These are phyloP conservation scores for Geotrichum klebahnii DNA, from an alignment of 1,139 yeast species.

Conservation along the genomic window DNA sequence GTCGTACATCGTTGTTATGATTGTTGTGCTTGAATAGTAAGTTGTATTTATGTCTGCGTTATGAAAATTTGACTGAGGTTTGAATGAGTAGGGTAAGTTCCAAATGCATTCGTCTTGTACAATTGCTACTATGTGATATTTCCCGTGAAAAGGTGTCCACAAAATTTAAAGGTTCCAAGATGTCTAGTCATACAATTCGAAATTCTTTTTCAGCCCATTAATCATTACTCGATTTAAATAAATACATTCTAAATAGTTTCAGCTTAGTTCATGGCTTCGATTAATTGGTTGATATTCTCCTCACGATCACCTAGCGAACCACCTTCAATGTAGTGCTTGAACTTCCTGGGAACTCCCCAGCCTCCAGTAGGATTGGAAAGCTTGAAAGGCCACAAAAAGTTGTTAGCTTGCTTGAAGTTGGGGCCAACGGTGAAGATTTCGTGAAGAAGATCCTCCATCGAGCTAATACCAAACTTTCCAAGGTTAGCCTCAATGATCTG, in stretches of 20 bases:
- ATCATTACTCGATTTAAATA: constrained; percentile 10
- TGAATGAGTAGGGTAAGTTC: neutral
- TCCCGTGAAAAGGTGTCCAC: neutral
- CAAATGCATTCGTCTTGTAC: neutral
- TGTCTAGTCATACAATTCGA: neutral
- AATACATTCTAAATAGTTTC: constrained; percentile 2
- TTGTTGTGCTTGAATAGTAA: neutral
- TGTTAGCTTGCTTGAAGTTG: constrained; percentile 99
- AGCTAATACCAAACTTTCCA: constrained; percentile 95
- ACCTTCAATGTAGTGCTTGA: constrained; percentile 99
- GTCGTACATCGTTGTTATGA: constrained; percentile 32
- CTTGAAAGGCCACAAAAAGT: constrained; percentile 99
- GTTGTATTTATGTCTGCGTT: neutral
- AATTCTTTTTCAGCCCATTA: neutral
- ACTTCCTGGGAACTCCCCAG: constrained; percentile 98
- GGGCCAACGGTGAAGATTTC: constrained; percentile 99
- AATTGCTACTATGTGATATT: neutral
- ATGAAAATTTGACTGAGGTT: neutral
- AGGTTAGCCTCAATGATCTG: constrained; percentile 87
- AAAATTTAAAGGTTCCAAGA: neutral
- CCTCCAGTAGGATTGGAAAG: constrained; percentile 99
- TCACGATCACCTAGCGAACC: constrained; percentile 99
- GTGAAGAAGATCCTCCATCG: constrained; percentile 97
- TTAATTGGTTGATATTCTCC: constrained; percentile 95
- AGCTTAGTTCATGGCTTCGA: constrained; percentile 54